phyloP scores from a whole-genome alignment of 2,329 filamentous ascomycete genomes.

The Massarina eburnea region DNA sequence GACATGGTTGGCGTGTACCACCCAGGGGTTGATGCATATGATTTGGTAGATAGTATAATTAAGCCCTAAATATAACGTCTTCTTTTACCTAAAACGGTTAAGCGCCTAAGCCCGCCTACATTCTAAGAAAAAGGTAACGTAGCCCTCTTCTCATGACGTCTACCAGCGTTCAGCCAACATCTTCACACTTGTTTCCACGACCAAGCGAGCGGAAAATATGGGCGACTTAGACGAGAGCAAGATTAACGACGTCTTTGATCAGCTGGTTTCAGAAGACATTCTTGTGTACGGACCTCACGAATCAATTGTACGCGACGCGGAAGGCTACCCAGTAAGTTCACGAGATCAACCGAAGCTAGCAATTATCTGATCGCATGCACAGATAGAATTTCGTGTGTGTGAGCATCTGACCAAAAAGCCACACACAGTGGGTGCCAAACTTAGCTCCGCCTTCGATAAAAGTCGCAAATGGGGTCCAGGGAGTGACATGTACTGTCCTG shows the following conservation, averaged over 20 bases:
- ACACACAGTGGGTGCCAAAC: slow-evolving; percentile 21
- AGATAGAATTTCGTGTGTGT: slow-evolving; percentile 40
- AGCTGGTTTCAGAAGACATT: slow-evolving; percentile 24
- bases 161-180: too few species aligned
- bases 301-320: slow-evolving; percentile 17
- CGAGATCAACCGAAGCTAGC: neutral
- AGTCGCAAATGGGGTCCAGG: slow-evolving; percentile 34
- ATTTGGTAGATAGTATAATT: too few species aligned
- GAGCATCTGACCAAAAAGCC: slow-evolving; percentile 33
- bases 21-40: too few species aligned
- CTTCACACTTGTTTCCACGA: too few species aligned
- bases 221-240: slow-evolving; percentile 1
- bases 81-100: too few species aligned
- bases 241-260: slow-evolving; percentile 24
- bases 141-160: too few species aligned
- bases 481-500: slow-evolving; percentile 47
- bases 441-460: slow-evolving; percentile 18
- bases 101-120: too few species aligned
- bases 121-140: too few species aligned
- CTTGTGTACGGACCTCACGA: slow-evolving; percentile 28
- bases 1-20: too few species aligned
- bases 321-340: slow-evolving; percentile 29
- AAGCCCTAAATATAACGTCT: too few species aligned
- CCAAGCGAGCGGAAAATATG: neutral
- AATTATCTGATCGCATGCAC: slow-evolving; percentile 3